Evolutionary conservation across 1,139 yeast genomes (phyloP), one percentile per base, ranked within the genome.

Genomic region (Petasospora fabianii): DNA sequence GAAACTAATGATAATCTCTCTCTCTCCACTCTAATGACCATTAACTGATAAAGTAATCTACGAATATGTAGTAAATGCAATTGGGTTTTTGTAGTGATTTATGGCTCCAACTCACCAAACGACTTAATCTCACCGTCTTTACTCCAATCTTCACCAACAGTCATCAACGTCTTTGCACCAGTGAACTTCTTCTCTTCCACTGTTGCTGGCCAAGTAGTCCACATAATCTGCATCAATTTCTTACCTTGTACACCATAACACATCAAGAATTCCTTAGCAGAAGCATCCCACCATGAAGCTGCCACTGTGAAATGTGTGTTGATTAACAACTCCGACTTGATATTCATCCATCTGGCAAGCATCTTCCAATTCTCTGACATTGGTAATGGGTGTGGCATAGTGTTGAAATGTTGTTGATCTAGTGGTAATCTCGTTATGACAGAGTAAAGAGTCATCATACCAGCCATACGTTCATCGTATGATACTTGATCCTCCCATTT

Each of bases 221-320:
- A 68, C 6, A 71, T 54, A 6, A 74, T 50, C 8, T 49, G 51
- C 43, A 90, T 54, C 27, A 90, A 46, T 56, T 94, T 92, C 5
- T 39, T 43, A 4, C 78, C 94, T 62, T 92, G 98, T 6, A 51
- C 60, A 1, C 90, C 88, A 59, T 79, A 94, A 1, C 69, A 69
- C 11, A 58, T 55, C 8, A 70, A 43, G 42, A 92, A 76, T 32
- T 75, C 67, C 12, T 51, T 51, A 1, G 86, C 92, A 32, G 84
- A 72, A 6, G 90, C 79, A 49, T 94, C 98, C 96, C 97, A 87
- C 96, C 97, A 90, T 30, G 84, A 76, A 2, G 88, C 80, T 7
- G 81, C 72, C 2, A 84, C 74, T 0, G 80, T 69, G 56, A 73
- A 90, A 56, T 88, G 95, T 0, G 84, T 75, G 49, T 87, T 82